Conservation (phyloP, 106 monocot genomes). For the Allium sativum region DNA sequence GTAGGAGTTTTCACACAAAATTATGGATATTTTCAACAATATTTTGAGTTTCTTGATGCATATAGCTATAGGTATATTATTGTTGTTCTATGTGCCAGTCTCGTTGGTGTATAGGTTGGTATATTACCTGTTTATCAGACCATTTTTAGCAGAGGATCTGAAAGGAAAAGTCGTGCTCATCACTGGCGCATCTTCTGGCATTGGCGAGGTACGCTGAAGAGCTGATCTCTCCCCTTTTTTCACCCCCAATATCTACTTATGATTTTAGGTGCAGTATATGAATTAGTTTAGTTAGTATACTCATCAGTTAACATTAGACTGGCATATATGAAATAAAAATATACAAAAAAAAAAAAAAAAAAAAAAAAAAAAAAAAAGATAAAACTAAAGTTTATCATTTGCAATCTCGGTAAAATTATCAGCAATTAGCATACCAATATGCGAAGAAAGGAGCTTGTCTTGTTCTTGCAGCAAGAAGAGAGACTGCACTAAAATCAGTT, state of each 20-base stretch:
- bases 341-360: too few relatives aligned
- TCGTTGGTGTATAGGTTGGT: conserved; percentile 22
- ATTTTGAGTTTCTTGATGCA: conserved; percentile 32
- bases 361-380: too few relatives aligned
- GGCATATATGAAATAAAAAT: too few relatives aligned
- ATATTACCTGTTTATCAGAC: conserved; percentile 21
- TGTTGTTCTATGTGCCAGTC: conserved; percentile 36
- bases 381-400: too few relatives aligned
- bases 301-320: too few relatives aligned
- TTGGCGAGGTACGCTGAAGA: conserved; percentile 62
- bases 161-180: conserved; percentile 58
- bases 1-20: neutral
- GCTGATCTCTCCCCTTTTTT: neutral
- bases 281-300: too few relatives aligned
- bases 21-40: conserved; percentile 24
- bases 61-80: conserved; percentile 15
- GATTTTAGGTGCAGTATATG: too few relatives aligned
- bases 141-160: conserved; percentile 35
- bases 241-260: too few relatives aligned
- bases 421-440: conserved; percentile 77
- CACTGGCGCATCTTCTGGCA: conserved; percentile 83
- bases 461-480: conserved; percentile 61
- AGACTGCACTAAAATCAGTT: conserved; percentile 25
- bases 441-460: conserved; percentile 55
- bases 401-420: neutral